Conservation (phyloP, 129 eudicot genomes). For the Pittosporum tobira region DNA sequence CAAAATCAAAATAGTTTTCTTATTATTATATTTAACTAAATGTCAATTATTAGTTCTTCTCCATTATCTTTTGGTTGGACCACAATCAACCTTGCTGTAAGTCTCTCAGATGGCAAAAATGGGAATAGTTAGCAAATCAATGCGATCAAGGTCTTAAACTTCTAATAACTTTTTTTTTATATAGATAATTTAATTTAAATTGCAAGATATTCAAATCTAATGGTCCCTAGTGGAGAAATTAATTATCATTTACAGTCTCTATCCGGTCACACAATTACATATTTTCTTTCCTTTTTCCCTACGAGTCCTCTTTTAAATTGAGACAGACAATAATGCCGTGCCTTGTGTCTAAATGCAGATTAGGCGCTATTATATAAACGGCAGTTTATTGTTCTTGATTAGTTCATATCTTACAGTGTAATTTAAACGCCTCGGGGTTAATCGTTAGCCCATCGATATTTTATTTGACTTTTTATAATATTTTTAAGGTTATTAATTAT, state of each 20-base stretch:
- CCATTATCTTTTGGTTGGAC: conserved; percentile 6
- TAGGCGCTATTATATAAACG: not conserved
- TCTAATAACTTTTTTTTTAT: not conserved
- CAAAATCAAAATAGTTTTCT: not conserved
- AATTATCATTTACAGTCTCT: conserved; percentile 1
- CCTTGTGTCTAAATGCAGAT: not conserved
- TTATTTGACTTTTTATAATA: too few species aligned
- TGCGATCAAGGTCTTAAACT: not conserved
- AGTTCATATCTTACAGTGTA: not conserved
- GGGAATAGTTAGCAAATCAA: conserved; percentile 1
- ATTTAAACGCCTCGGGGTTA: not conserved
- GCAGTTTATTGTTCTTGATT: not conserved
- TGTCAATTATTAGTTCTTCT: not conserved
- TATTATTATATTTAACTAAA: not conserved
- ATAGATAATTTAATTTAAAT: not conserved
- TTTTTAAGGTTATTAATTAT: too few species aligned
- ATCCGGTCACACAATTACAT: not conserved
- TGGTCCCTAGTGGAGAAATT: conserved; percentile 15
- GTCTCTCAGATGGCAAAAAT: not conserved
- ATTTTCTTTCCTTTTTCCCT: not conserved
- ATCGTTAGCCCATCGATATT: too few species aligned
- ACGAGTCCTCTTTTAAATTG: not conserved
- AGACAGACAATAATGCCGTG: not conserved
- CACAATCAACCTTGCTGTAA: conserved; percentile 9
- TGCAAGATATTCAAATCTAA: not conserved